These are phyloP conservation scores for Anisogramma anomala DNA, from an alignment of 2,329 filamentous ascomycete species.

Conservation along the genomic window DNA sequence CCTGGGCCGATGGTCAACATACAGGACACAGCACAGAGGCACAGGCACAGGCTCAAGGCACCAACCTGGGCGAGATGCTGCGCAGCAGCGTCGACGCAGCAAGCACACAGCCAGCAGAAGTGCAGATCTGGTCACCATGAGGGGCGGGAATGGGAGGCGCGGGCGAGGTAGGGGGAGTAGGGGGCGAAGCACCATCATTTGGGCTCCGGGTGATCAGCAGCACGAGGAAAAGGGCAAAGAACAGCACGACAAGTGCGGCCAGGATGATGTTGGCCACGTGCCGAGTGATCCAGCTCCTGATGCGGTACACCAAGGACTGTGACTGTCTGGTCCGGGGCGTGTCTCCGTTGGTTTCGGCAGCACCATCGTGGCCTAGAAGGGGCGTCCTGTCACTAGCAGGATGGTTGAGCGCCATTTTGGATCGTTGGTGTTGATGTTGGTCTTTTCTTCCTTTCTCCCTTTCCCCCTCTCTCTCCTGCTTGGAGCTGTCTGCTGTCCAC, in stretches of 20 bases:
- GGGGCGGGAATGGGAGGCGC: neutral
- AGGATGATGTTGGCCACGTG: conserved; percentile 8
- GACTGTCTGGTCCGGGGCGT: neutral
- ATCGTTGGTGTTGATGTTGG: no score
- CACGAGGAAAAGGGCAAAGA: conserved; percentile 8
- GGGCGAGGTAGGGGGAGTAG: neutral
- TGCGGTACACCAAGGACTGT: neutral
- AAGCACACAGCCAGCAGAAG: conserved; percentile 13
- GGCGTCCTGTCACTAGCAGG: conserved; percentile 14
- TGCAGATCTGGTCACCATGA: conserved; percentile 8
- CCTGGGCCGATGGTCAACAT: neutral
- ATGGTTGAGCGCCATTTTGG: neutral
- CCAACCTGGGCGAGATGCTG: conserved; percentile 12
- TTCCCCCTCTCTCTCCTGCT: no score
- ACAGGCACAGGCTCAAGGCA: neutral
- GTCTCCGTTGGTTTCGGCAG: neutral
- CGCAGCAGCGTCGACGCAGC: conserved; percentile 12
- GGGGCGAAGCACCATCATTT: neutral
- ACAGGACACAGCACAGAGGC: conserved; percentile 16
- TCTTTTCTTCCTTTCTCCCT: no score
- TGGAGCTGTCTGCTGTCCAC: no score
- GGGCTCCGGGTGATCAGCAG: neutral
- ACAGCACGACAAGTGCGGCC: conserved; percentile 4
- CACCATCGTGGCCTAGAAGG: conserved; percentile 10
- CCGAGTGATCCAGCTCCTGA: conserved; percentile 5